A percentile compares a stretch with the other conserved stretches of the same genome.
These are phyloP conservation scores for Arabidopsis hybrid DNA, from an alignment of 441 rosid genomes.

Conservation along the genomic window DNA sequence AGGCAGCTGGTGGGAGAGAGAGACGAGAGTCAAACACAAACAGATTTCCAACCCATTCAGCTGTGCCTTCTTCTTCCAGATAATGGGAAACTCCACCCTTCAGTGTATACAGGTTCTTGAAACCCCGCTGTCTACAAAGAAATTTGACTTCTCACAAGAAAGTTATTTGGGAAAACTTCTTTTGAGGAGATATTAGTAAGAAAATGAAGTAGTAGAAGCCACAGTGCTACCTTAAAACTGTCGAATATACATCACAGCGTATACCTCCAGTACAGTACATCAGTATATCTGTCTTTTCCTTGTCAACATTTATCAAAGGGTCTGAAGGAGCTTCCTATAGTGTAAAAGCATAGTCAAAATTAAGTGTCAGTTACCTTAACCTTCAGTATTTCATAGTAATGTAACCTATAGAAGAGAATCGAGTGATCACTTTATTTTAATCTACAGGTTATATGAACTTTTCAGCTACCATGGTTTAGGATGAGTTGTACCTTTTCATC, in stretches of 20 bases:
- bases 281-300: constrained; percentile 69
- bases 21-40: constrained; percentile 93
- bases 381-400: background rate
- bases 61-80: constrained; percentile 74
- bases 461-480: constrained; percentile 6
- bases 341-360: constrained; percentile 10
- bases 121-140: constrained; percentile 71
- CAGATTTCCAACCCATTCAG: constrained; percentile 84
- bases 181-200: constrained; percentile 18
- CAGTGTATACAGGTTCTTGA: constrained; percentile 76
- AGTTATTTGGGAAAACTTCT: constrained; percentile 30
- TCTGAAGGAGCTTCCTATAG: constrained; percentile 66
- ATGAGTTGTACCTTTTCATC: constrained; percentile 56
- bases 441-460: background rate
- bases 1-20: constrained; percentile 79
- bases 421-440: constrained; percentile 13
- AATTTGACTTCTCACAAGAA: constrained; percentile 38
- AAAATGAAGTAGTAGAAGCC: constrained; percentile 23
- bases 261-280: constrained; percentile 98
- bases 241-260: constrained; percentile 93
- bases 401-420: constrained; percentile 1
- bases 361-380: background rate
- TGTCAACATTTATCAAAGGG: constrained; percentile 72
- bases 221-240: constrained; percentile 70
- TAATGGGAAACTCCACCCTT: constrained; percentile 89